phyloP scores from a whole-genome alignment of 176 grass and related monocot genomes.

The Zizania latifolia region DNA sequence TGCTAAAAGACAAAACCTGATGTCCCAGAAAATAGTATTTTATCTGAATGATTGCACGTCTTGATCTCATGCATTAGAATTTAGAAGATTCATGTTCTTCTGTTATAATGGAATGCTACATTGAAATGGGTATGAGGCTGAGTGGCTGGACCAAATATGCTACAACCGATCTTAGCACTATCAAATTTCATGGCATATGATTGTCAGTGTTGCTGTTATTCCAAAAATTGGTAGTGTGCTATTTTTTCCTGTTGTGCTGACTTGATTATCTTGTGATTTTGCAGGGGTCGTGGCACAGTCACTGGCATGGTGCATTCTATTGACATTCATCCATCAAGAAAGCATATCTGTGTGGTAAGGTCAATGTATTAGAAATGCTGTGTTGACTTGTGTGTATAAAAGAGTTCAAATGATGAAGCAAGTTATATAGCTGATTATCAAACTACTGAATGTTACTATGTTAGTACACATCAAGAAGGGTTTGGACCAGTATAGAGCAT shows the following conservation, averaged over 20 bases:
- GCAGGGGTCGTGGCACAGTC: slow-evolving; percentile 48
- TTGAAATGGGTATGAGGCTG: not conserved
- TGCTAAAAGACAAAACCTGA: not conserved
- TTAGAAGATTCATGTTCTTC: not conserved
- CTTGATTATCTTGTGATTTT: slow-evolving; percentile 17
- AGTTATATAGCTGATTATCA: not conserved
- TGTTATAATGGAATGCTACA: not conserved
- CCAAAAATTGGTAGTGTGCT: not conserved
- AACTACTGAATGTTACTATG: not conserved
- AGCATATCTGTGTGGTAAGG: slow-evolving; percentile 85
- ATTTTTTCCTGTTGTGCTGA: not conserved
- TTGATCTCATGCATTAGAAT: not conserved
- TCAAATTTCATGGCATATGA: not conserved
- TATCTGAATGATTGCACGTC: not conserved
- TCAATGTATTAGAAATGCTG: not conserved
- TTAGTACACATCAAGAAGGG: not conserved
- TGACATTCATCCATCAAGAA: slow-evolving; percentile 90
- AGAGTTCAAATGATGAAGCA: not conserved
- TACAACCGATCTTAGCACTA: not conserved
- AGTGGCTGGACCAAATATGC: not conserved
- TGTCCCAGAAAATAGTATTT: not conserved
- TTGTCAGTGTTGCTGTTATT: not conserved
- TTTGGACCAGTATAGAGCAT: not conserved
- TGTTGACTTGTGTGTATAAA: slow-evolving; percentile 2
- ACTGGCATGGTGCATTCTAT: slow-evolving; percentile 74